A percentile compares a stretch with the other conserved stretches of the same genome.
Conservation (phyloP, 192 early-diverging fungal genomes). For the Backusella australiensis region DNA sequence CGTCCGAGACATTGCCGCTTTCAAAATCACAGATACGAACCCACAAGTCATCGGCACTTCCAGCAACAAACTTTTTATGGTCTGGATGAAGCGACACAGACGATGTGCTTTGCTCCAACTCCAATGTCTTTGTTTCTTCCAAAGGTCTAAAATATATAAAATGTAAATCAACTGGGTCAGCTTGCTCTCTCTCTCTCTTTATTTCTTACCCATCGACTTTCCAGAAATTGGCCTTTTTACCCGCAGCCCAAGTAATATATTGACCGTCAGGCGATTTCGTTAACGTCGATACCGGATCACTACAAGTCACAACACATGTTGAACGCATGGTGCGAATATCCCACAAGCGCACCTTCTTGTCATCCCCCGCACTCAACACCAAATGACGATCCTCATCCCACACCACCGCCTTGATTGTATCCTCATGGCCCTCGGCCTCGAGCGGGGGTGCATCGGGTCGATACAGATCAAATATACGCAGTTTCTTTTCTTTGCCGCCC, state of each 20-base stretch:
- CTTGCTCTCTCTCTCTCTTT: background rate
- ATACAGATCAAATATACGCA: constrained; percentile 79
- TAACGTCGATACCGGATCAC: constrained; percentile 67
- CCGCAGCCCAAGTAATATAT: constrained; percentile 75
- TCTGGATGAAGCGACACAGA: constrained; percentile 81
- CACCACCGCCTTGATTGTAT: constrained; percentile 60
- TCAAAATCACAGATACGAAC: constrained; percentile 83
- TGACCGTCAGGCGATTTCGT: constrained; percentile 72
- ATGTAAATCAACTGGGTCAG: background rate
- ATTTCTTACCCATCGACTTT: constrained; percentile 61
- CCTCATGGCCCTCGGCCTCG: constrained; percentile 50
- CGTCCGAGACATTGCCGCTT: constrained; percentile 71
- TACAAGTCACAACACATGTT: constrained; percentile 61
- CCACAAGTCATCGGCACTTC: constrained; percentile 78
- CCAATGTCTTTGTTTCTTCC: constrained; percentile 50
- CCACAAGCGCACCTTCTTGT: constrained; percentile 60
- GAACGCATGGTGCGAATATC: constrained; percentile 69
- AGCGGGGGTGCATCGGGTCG: constrained; percentile 43
- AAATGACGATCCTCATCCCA: constrained; percentile 59
- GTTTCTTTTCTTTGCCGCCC: constrained; percentile 78
- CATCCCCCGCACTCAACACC: constrained; percentile 62
- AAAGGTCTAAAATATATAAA: constrained; percentile 9
- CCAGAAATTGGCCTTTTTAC: constrained; percentile 73
- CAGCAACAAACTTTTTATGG: constrained; percentile 76
- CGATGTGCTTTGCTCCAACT: constrained; percentile 68